A percentile compares a stretch with the other conserved stretches of the same genome.
Conservation (phyloP, 78 protist species). For the Tieghemostelium lacteum region DNA sequence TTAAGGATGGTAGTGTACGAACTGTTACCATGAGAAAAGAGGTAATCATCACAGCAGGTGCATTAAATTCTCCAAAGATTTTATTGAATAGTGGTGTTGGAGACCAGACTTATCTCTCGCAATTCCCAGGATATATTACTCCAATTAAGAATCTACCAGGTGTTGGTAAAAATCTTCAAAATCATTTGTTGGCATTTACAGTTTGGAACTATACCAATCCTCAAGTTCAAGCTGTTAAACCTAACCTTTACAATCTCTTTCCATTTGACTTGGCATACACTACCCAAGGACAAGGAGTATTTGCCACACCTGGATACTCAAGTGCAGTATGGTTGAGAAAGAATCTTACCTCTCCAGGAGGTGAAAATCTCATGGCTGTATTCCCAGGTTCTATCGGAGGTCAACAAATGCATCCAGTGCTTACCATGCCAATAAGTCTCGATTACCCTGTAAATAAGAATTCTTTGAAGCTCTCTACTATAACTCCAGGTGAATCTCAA, state of each 20-base stretch:
- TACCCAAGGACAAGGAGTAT: constrained; percentile 36
- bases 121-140: constrained; percentile 1
- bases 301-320: constrained; percentile 52
- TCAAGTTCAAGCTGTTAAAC: background rate
- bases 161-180: constrained; percentile 56
- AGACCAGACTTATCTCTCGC: constrained; percentile 7
- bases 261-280: background rate
- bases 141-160: constrained; percentile 39
- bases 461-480: background rate
- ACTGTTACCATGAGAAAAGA: background rate
- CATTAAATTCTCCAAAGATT: constrained; percentile 74
- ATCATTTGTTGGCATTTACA: constrained; percentile 36
- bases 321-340: constrained; percentile 50
- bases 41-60: constrained; percentile 63
- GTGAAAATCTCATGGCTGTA: constrained; percentile 30
- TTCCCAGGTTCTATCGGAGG: constrained; percentile 48
- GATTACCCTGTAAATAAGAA: constrained; percentile 16
- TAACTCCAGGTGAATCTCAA: background rate
- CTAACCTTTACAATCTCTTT: constrained; percentile 25
- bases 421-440: constrained; percentile 21
- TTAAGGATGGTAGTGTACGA: background rate
- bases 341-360: background rate
- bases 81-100: constrained; percentile 60
- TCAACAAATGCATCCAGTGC: background rate
- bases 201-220: constrained; percentile 20